Evolutionary conservation across 768 basidiomycete genomes (phyloP).

Genomic region (Mycena haematopus): DNA sequence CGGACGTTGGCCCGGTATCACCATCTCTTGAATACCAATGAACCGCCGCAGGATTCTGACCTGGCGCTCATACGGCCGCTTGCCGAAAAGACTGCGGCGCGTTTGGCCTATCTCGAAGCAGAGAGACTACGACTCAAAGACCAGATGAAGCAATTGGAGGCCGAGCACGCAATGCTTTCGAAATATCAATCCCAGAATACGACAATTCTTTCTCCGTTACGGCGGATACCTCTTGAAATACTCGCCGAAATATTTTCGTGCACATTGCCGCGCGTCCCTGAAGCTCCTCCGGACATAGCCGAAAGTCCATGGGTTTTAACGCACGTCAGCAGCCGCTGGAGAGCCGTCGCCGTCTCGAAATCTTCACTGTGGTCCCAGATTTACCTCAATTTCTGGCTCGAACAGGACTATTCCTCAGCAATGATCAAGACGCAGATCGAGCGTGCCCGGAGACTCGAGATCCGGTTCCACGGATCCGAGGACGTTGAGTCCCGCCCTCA

Average conservation of each 20-base stretch:
- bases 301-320: not conserved
- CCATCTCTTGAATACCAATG: not conserved
- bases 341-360: not conserved
- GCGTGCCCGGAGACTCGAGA: not conserved
- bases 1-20: not conserved
- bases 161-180: not conserved
- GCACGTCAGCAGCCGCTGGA: not conserved
- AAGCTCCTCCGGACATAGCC: not conserved
- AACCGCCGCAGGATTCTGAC: not conserved
- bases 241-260: slow-evolving; percentile 12
- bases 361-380: slow-evolving; percentile 9
- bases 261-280: not conserved
- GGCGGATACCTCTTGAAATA: slow-evolving; percentile 4
- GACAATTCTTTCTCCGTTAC: not conserved
- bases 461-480: not conserved
- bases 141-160: not conserved
- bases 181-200: not conserved
- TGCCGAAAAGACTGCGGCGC: not conserved
- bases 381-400: not conserved
- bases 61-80: not conserved
- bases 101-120: not conserved
- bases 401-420: not conserved
- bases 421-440: not conserved
- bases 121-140: not conserved
- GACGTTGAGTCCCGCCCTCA: not conserved